Evolutionary conservation across 2,329 filamentous ascomycete genomes (phyloP).

Genomic region (Trichoderma sp.): DNA sequence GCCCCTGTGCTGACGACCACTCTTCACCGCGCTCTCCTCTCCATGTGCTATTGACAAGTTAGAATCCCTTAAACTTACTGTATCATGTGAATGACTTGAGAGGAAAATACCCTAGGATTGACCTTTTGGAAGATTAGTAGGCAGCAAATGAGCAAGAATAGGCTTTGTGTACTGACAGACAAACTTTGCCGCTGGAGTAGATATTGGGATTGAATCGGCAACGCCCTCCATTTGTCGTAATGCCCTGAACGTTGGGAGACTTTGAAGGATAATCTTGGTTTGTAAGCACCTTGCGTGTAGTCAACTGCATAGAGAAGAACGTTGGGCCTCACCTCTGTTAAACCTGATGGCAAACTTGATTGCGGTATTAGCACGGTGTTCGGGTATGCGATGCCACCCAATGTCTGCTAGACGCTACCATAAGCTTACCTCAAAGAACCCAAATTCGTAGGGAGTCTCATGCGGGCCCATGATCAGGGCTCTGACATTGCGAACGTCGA

Average conservation of each 20-base stretch:
- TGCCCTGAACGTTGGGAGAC: conserved; percentile 62
- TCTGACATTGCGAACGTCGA: conserved; percentile 83
- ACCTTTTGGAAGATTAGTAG: conserved; percentile 51
- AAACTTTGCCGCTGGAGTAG: conserved; percentile 88
- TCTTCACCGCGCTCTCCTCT: conserved; percentile 85
- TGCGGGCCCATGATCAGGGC: conserved; percentile 90
- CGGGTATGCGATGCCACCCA: background rate
- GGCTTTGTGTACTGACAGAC: conserved; percentile 64
- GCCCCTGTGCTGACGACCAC: conserved; percentile 93
- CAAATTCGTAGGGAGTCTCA: conserved; percentile 94
- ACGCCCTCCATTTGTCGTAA: conserved; percentile 85
- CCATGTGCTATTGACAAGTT: conserved; percentile 72
- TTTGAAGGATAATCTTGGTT: conserved; percentile 75
- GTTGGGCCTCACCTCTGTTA: conserved; percentile 59
- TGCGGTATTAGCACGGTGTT: conserved; percentile 2
- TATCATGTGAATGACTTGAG: background rate
- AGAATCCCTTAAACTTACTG: background rate
- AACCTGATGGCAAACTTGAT: conserved; percentile 74
- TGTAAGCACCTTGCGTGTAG: background rate
- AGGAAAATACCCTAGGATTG: conserved; percentile 74
- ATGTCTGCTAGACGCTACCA: background rate
- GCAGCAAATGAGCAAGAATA: background rate
- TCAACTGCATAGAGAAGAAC: too few species aligned
- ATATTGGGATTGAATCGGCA: conserved; percentile 98
- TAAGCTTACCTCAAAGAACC: conserved; percentile 82